Base-by-base conservation (phyloP, 176 grass and related monocot species). In the Aegilops bicornis region DNA sequence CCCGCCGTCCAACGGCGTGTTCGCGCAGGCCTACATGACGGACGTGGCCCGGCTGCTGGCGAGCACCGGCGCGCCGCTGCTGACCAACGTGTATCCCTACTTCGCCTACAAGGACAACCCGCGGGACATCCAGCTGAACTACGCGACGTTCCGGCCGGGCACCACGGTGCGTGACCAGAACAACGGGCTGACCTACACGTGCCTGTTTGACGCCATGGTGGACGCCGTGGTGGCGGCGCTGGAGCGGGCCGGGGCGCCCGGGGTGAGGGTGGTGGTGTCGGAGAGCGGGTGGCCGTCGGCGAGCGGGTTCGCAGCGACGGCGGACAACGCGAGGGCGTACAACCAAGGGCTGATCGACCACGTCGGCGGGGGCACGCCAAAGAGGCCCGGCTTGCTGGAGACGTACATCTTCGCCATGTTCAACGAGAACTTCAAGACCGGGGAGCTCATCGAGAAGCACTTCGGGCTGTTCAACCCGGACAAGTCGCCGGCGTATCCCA, bases 341-440 rank as follows among this genome's bases (percentile, higher is more conserved):
- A 92, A 91, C 73, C 90, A 91, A 68, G 86, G 66, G 13, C 67
- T 89, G 81, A 89, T 94, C 3, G 27, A 83, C 8, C 86, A 97
- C 2, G 83, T 87, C 4, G 12, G 37, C 8, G 73, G 40, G 1
- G 91, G 94, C 31, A 94, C 94, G 4, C 95, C 92, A 4, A 89
- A 48, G 84, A 83, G 7, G 85, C 42, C 90, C 1, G 83, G 87
- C 33, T 2, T 4, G 29, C 19, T 97, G 8, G 84, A 97, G 86
- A 81, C 92, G 7, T 97, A 89, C 77, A 52, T 92, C 27, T 97
- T 97, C 27, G 83, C 90, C 30, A 89, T 97, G 95, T 92, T 97
- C 75, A 92, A 97, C 71, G 92, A 97, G 92, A 75, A 94, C 84
- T 47, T 31, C 32, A 94, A 97, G 77, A 2, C 68, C 0, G 83